Conservation (phyloP, 129 eudicot genomes). For the Flaveria robusta region DNA sequence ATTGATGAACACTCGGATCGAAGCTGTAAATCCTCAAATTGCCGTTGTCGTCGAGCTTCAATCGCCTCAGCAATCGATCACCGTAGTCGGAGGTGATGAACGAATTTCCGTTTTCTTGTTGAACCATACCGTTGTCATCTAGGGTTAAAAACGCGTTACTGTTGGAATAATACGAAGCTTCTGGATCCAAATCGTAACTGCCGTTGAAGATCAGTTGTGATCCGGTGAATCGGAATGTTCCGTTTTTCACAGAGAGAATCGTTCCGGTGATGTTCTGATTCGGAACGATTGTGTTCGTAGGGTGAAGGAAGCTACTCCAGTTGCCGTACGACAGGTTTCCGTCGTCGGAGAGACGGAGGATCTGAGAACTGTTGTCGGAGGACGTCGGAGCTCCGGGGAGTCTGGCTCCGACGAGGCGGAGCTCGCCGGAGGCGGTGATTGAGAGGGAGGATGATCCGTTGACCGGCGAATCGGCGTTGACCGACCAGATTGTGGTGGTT, state of each 20-base stretch:
- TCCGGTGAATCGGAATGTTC: conserved; percentile 44
- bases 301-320: conserved; percentile 61
- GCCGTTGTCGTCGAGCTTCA: conserved; percentile 65
- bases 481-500: conserved; percentile 60
- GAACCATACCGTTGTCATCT: conserved; percentile 39
- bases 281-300: conserved; percentile 69
- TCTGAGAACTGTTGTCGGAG: conserved; percentile 12
- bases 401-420: conserved; percentile 39
- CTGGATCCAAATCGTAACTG: conserved; percentile 1
- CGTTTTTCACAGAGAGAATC: conserved; percentile 37
- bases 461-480: conserved; percentile 49
- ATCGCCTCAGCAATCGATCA: conserved; percentile 45
- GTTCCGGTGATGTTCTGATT: conserved; percentile 47
- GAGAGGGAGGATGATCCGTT: conserved; percentile 37
- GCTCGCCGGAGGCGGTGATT: conserved; percentile 62
- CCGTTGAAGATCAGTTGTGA: conserved; percentile 36
- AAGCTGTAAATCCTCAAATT: conserved; percentile 60
- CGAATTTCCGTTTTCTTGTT: conserved; percentile 20
- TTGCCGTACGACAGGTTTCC: conserved; percentile 57
- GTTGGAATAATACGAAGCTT: conserved; percentile 36
- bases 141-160: conserved; percentile 33
- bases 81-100: conserved; percentile 59
- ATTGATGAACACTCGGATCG: conserved; percentile 34
- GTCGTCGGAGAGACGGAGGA: conserved; percentile 42
- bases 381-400: conserved; percentile 43